A percentile compares a stretch with the other conserved stretches of the same genome.
phyloP scores from a whole-genome alignment of 345 rosid genomes.

The Sonneratia caseolaris region DNA sequence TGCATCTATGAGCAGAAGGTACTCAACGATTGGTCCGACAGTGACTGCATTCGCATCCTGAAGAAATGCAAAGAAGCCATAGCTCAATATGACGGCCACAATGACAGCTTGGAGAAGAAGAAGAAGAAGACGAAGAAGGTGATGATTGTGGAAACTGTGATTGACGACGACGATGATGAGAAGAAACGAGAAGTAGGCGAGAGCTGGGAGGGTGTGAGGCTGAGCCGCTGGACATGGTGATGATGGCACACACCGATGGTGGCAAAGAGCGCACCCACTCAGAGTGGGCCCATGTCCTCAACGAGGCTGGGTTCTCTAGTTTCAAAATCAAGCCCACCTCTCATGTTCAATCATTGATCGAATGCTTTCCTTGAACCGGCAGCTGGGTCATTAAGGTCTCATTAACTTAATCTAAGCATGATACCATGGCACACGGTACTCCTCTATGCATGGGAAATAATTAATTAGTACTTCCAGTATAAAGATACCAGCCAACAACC shows the following conservation, averaged over 20 bases:
- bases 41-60: conserved; percentile 49
- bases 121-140: conserved; percentile 39
- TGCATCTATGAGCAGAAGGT: conserved; percentile 32
- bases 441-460: too few relatives aligned
- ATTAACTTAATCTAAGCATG: too few relatives aligned
- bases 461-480: too few relatives aligned
- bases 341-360: conserved; percentile 36
- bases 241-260: conserved; percentile 55
- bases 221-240: conserved; percentile 62
- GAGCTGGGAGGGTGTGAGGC: conserved; percentile 27
- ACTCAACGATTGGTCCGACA: conserved; percentile 66
- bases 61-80: conserved; percentile 60
- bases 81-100: conserved; percentile 1
- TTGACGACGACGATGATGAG: conserved; percentile 25
- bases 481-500: too few relatives aligned
- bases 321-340: conserved; percentile 27
- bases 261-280: conserved; percentile 58
- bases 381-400: neutral
- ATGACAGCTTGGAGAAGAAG: neutral
- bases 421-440: too few relatives aligned
- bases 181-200: conserved; percentile 7
- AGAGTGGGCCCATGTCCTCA: conserved; percentile 57
- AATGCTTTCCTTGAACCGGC: conserved; percentile 30
- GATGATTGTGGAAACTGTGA: conserved; percentile 44
- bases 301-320: conserved; percentile 43